A percentile compares a stretch with the other conserved stretches of the same genome.
These are phyloP conservation scores for Geopyxis carbonaria DNA, from an alignment of 495 filamentous ascomycete species.

Conservation along the genomic window DNA sequence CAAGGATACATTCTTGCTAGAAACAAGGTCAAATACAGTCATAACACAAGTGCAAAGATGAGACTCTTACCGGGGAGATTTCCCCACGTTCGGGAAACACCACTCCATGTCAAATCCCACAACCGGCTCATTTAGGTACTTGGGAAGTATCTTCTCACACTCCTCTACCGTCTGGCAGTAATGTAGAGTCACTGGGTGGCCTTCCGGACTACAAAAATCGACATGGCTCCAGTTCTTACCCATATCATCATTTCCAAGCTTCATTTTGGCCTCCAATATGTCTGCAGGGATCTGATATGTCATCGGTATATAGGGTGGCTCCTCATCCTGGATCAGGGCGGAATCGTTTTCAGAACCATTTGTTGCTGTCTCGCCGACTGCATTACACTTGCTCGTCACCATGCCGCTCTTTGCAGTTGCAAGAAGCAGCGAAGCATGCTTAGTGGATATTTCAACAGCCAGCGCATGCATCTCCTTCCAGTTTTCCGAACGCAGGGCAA, in stretches of 20 bases:
- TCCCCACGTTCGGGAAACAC: conserved; percentile 24
- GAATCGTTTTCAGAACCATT: conserved; percentile 4
- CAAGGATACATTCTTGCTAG: conserved; percentile 49
- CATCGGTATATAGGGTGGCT: conserved; percentile 14
- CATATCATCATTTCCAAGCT: conserved; percentile 32
- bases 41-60: not conserved
- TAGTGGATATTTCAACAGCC: too few relatives aligned
- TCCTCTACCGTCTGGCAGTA: conserved; percentile 53
- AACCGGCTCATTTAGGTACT: conserved; percentile 51
- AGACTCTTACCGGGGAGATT: not conserved
- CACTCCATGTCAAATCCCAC: conserved; percentile 83
- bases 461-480: too few relatives aligned
- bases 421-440: too few relatives aligned
- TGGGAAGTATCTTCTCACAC: conserved; percentile 46
- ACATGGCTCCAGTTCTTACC: conserved; percentile 47
- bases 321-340: conserved; percentile 1
- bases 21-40: conserved; percentile 28
- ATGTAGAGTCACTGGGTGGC: conserved; percentile 43
- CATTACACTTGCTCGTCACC: too few relatives aligned
- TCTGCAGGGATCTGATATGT: conserved; percentile 12
- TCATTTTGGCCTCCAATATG: not conserved
- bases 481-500: too few relatives aligned
- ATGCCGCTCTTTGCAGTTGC: too few relatives aligned
- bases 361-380: too few relatives aligned
- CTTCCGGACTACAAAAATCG: conserved; percentile 39